phyloP scores from a whole-genome alignment of 768 basidiomycete species.

The Tylopilus vinaceipallidus region DNA sequence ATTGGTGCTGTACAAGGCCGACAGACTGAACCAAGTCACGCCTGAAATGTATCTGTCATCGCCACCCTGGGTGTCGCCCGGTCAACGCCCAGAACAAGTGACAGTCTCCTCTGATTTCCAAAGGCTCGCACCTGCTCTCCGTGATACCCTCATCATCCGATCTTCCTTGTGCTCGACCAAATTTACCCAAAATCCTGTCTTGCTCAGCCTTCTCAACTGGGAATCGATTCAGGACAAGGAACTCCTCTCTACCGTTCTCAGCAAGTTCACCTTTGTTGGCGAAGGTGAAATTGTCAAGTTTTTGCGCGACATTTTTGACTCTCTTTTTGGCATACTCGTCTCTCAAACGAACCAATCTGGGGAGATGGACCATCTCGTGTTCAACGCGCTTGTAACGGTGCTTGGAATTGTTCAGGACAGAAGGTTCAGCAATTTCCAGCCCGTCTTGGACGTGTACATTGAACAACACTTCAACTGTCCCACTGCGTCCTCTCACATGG shows the following conservation, averaged over 20 bases:
- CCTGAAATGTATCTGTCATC: slow-evolving; percentile 72
- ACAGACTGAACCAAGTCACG: slow-evolving; percentile 59
- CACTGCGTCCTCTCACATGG: slow-evolving; percentile 77
- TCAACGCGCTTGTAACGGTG: slow-evolving; percentile 87
- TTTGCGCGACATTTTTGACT: slow-evolving; percentile 86
- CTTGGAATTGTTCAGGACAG: slow-evolving; percentile 92
- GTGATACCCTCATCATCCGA: slow-evolving; percentile 78
- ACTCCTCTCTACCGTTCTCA: slow-evolving; percentile 66
- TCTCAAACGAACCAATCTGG: slow-evolving; percentile 71
- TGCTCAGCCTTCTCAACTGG: slow-evolving; percentile 82
- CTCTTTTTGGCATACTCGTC: slow-evolving; percentile 85
- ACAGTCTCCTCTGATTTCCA: slow-evolving; percentile 57
- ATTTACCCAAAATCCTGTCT: slow-evolving; percentile 86
- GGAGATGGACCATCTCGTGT: slow-evolving; percentile 83
- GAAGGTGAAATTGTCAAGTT: slow-evolving; percentile 96
- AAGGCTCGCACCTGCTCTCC: slow-evolving; percentile 63
- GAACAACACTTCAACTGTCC: slow-evolving; percentile 83
- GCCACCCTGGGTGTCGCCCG: slow-evolving; percentile 55
- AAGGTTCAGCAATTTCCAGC: slow-evolving; percentile 92
- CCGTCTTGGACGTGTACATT: slow-evolving; percentile 92
- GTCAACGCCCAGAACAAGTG: slow-evolving; percentile 61
- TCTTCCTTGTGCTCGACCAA: slow-evolving; percentile 90
- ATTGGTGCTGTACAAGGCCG: slow-evolving; percentile 80
- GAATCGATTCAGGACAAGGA: slow-evolving; percentile 64
- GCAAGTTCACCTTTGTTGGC: slow-evolving; percentile 86